phyloP scores from a whole-genome alignment of 306 rosid species.

The Purshia tridentata region DNA sequence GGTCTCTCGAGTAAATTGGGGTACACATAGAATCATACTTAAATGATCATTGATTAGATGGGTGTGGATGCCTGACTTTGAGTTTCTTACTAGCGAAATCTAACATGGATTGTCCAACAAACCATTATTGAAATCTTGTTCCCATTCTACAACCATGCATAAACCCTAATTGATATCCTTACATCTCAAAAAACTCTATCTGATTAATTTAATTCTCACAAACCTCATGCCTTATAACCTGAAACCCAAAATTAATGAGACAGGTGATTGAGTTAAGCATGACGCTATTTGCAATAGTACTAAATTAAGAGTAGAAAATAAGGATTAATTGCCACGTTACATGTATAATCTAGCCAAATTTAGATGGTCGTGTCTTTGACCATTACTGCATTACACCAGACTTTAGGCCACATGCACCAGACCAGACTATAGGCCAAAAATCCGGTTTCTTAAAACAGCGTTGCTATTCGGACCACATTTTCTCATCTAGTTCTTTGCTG shows the following conservation, averaged over 20 bases:
- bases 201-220: no score
- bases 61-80: not conserved
- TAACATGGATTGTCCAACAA: not conserved
- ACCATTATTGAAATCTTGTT: no score
- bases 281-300: no score
- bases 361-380: conserved; percentile 13
- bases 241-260: no score
- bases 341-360: not conserved
- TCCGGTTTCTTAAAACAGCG: not conserved
- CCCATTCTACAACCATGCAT: no score
- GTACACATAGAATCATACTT: no score
- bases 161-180: no score
- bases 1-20: no score
- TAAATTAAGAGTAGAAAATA: not conserved
- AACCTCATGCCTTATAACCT: no score
- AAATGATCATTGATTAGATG: not conserved
- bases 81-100: not conserved
- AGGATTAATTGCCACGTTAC: not conserved
- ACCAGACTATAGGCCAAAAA: not conserved
- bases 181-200: no score
- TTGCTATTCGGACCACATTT: conserved; percentile 12
- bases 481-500: not conserved
- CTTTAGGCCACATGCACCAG: not conserved
- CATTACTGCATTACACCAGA: not conserved
- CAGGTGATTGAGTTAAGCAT: no score